These are phyloP conservation scores for Bacterosira constricta DNA, from an alignment of 108 stramenopile genomes.

Conservation along the genomic window DNA sequence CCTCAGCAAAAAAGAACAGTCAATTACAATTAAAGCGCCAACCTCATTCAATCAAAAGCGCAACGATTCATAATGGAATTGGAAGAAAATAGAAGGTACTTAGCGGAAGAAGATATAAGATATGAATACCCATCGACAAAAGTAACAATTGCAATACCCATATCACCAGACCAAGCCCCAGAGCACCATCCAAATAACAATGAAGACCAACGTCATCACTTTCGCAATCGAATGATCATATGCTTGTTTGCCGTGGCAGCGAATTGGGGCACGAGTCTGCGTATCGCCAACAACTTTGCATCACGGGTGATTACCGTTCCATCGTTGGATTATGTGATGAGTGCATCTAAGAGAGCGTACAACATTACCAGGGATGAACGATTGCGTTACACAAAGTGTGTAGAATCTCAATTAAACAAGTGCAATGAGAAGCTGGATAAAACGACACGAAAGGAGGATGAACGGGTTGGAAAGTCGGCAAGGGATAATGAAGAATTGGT, in stretches of 20 bases:
- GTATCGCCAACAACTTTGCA: constrained; percentile 38
- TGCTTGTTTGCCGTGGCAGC: constrained; percentile 32
- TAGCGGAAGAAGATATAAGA: too few relatives aligned
- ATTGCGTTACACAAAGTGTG: constrained; percentile 30
- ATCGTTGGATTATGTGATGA: constrained; percentile 22
- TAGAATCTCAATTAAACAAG: constrained; percentile 31
- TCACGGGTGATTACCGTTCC: constrained; percentile 29
- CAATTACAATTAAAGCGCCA: too few relatives aligned
- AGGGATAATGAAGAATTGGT: constrained; percentile 36
- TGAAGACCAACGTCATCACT: constrained; percentile 6
- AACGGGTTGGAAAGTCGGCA: constrained; percentile 13
- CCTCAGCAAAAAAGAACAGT: too few relatives aligned
- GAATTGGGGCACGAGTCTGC: constrained; percentile 44
- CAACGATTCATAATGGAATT: too few relatives aligned
- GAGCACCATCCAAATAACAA: not conserved
- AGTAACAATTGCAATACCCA: too few relatives aligned
- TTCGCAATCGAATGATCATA: constrained; percentile 44
- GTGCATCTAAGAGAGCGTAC: constrained; percentile 25
- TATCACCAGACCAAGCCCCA: not conserved
- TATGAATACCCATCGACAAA: too few relatives aligned
- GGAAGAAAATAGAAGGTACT: too few relatives aligned
- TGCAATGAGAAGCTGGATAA: constrained; percentile 29
- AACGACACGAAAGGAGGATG: constrained; percentile 25
- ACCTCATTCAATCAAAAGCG: too few relatives aligned
- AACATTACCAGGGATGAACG: constrained; percentile 31